Evolutionary conservation across 768 basidiomycete genomes (phyloP).

Genomic region (Suillus hirtellus): DNA sequence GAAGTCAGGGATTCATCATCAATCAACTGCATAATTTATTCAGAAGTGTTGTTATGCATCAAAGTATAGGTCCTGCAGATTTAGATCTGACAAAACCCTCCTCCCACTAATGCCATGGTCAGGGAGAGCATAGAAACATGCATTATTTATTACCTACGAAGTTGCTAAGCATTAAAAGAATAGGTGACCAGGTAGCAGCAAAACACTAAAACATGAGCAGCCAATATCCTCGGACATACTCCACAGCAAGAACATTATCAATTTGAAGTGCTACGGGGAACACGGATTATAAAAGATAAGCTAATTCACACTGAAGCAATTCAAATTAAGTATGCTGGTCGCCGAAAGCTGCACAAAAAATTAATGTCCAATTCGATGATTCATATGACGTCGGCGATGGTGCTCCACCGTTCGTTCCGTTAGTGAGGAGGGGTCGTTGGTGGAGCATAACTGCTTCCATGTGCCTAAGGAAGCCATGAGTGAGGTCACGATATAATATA

Average conservation of each 20-base stretch:
- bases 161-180: too few relatives aligned
- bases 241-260: not conserved
- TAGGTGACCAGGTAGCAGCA: too few relatives aligned
- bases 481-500: not conserved
- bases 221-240: not conserved
- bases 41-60: too few relatives aligned
- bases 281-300: not conserved
- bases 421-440: conserved; percentile 4
- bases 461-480: not conserved
- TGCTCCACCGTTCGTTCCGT: not conserved
- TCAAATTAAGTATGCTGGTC: not conserved
- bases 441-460: conserved; percentile 11
- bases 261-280: not conserved
- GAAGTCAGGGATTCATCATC: too few relatives aligned
- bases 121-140: too few relatives aligned
- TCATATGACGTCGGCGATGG: not conserved
- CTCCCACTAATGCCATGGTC: too few relatives aligned
- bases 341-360: not conserved
- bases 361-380: not conserved
- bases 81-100: too few relatives aligned
- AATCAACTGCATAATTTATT: too few relatives aligned
- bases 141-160: too few relatives aligned
- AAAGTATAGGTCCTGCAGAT: too few relatives aligned
- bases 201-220: not conserved
- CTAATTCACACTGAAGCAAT: not conserved